Evolutionary conservation across 1,139 yeast genomes (phyloP).

Genomic region (Hyphopichia buzzinii): DNA sequence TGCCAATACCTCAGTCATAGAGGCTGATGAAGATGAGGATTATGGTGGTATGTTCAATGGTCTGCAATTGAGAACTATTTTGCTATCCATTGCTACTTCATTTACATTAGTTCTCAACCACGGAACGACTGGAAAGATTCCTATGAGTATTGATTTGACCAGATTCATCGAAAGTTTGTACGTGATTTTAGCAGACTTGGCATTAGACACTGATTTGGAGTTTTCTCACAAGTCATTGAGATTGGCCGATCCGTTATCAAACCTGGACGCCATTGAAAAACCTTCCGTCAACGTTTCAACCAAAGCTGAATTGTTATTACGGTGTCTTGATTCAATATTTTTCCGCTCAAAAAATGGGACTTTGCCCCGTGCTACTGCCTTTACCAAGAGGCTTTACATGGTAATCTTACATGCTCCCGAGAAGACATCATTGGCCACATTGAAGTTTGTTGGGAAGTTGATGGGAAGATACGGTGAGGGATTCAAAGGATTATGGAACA

Average conservation of each 20-base stretch:
- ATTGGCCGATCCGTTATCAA: constrained; percentile 68
- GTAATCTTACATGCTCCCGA: constrained; percentile 78
- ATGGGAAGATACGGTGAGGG: constrained; percentile 65
- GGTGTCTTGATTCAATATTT: constrained; percentile 77
- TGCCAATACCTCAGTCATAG: constrained; percentile 11
- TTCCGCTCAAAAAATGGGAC: constrained; percentile 77
- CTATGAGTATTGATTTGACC: constrained; percentile 64
- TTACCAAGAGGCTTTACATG: constrained; percentile 74
- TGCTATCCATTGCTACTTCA: constrained; percentile 85
- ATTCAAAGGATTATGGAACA: constrained; percentile 71
- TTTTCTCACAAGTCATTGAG: constrained; percentile 78
- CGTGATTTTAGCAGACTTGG: constrained; percentile 59
- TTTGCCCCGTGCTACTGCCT: constrained; percentile 71
- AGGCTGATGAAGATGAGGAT: constrained; percentile 21
- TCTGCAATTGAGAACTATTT: constrained; percentile 59
- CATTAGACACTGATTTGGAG: constrained; percentile 82
- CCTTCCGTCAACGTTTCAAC: constrained; percentile 86
- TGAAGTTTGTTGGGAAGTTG: constrained; percentile 76
- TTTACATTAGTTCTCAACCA: constrained; percentile 79
- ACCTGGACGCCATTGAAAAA: constrained; percentile 35
- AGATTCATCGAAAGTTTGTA: constrained; percentile 75
- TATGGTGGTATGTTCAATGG: constrained; percentile 32
- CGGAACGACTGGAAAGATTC: constrained; percentile 51
- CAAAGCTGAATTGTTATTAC: constrained; percentile 76
- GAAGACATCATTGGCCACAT: constrained; percentile 73